phyloP scores from a whole-genome alignment of 2,329 filamentous ascomycete species.

The Hypoxylon rubiginosum region DNA sequence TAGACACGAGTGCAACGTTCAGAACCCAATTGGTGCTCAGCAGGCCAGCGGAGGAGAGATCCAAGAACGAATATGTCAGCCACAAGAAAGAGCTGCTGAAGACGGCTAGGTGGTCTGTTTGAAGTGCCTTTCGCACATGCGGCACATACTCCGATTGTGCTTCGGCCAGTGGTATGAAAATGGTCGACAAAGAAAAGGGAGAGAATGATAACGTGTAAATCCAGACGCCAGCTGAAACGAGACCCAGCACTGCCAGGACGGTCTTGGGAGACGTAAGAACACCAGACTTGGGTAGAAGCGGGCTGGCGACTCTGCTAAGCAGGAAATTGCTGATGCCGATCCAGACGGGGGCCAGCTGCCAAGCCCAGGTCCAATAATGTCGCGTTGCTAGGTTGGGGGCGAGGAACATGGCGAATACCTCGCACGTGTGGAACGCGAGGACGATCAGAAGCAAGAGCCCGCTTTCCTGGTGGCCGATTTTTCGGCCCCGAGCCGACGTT shows the following conservation, averaged over 20 bases:
- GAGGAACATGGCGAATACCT: conserved; percentile 40
- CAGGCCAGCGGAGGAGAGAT: conserved; percentile 24
- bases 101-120: conserved; percentile 26
- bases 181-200: conserved; percentile 26
- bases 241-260: conserved; percentile 19
- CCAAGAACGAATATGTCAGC: conserved; percentile 36
- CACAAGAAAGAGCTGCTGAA: conserved; percentile 35
- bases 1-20: conserved; percentile 17
- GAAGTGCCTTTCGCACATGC: conserved; percentile 28
- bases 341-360: conserved; percentile 46
- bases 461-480: conserved; percentile 7
- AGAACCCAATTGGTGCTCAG: conserved; percentile 20
- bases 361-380: conserved; percentile 47
- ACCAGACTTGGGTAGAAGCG: conserved; percentile 11
- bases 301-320: conserved; percentile 6
- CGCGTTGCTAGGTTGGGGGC: conserved; percentile 35
- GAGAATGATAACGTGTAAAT: conserved; percentile 26
- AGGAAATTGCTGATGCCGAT: conserved; percentile 40
- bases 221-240: conserved; percentile 33
- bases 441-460: conserved; percentile 35
- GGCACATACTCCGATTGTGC: conserved; percentile 24
- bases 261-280: conserved; percentile 13
- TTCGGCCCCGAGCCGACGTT: conserved; percentile 9
- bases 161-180: conserved; percentile 33
- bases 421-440: conserved; percentile 41